These are phyloP conservation scores for Pharus latifolius DNA, from an alignment of 176 grass and related monocot species.

Conservation along the genomic window DNA sequence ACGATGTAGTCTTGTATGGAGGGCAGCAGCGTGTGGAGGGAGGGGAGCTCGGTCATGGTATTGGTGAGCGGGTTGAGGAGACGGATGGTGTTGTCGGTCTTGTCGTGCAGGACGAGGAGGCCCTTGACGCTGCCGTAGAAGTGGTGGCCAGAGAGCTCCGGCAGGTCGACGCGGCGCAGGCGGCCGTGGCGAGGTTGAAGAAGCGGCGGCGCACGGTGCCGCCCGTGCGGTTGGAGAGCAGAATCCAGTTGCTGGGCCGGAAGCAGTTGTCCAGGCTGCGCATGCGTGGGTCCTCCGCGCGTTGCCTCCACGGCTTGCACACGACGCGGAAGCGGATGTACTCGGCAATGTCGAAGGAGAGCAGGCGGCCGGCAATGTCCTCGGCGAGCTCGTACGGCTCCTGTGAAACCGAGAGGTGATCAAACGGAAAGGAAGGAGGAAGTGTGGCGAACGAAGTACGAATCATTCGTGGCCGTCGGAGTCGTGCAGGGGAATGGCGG, in stretches of 20 bases:
- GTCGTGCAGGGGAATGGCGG: too few relatives aligned
- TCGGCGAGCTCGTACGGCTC: neutral
- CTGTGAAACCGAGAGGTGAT: too few relatives aligned
- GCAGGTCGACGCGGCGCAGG: neutral
- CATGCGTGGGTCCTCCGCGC: neutral
- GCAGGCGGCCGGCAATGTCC: neutral
- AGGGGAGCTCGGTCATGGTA: neutral
- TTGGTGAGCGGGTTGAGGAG: neutral
- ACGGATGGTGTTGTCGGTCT: neutral
- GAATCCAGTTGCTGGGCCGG: neutral
- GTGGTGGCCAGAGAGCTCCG: neutral
- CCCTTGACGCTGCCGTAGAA: neutral
- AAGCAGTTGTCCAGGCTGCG: neutral
- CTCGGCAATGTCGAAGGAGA: neutral
- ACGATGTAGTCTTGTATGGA: accelerated
- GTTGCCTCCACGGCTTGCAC: neutral
- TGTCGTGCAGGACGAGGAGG: neutral
- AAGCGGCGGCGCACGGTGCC: neutral
- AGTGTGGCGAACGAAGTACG: too few relatives aligned
- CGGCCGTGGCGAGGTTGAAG: neutral
- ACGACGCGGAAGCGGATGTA: neutral
- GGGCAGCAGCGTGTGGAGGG: neutral
- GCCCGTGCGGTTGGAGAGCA: neutral
- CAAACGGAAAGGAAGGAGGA: too few relatives aligned
- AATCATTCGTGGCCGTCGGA: too few relatives aligned